Conservation (phyloP, 768 basidiomycete genomes). For the Suillus subluteus region DNA sequence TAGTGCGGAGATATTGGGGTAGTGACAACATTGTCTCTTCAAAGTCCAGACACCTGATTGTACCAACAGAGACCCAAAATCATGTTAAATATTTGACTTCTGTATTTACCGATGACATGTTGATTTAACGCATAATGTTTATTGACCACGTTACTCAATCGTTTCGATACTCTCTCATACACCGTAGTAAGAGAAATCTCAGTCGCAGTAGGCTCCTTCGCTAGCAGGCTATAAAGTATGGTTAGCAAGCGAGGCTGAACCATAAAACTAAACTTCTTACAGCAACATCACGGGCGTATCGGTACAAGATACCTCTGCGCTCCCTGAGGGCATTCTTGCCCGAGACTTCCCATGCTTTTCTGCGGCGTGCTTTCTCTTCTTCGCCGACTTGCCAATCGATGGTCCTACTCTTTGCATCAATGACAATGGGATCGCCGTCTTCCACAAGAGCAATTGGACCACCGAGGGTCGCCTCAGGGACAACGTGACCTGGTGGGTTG, state of each 20-base stretch:
- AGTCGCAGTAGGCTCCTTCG: constrained; percentile 84
- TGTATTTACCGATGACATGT: not conserved
- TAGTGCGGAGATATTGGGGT: not conserved
- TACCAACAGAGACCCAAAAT: not conserved
- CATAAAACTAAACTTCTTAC: constrained; percentile 52
- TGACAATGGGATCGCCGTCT: constrained; percentile 79
- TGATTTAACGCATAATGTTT: not conserved
- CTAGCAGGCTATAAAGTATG: constrained; percentile 65
- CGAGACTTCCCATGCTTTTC: constrained; percentile 69
- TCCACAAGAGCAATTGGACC: constrained; percentile 87
- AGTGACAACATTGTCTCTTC: not conserved
- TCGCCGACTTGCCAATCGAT: constrained; percentile 79
- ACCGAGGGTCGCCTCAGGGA: constrained; percentile 72
- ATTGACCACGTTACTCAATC: not conserved
- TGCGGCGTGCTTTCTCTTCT: constrained; percentile 62
- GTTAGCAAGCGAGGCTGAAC: not conserved
- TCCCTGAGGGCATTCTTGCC: constrained; percentile 67
- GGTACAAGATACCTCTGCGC: constrained; percentile 72
- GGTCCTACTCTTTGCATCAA: constrained; percentile 65
- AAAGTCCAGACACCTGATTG: not conserved
- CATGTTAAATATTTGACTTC: not conserved
- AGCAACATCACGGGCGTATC: constrained; percentile 86
- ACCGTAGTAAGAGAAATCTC: constrained; percentile 20
- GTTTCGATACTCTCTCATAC: not conserved
- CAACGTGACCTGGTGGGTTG: constrained; percentile 56